Conservation (phyloP, 495 filamentous ascomycete species). For the Pseudoneurospora amorphoporcata region DNA sequence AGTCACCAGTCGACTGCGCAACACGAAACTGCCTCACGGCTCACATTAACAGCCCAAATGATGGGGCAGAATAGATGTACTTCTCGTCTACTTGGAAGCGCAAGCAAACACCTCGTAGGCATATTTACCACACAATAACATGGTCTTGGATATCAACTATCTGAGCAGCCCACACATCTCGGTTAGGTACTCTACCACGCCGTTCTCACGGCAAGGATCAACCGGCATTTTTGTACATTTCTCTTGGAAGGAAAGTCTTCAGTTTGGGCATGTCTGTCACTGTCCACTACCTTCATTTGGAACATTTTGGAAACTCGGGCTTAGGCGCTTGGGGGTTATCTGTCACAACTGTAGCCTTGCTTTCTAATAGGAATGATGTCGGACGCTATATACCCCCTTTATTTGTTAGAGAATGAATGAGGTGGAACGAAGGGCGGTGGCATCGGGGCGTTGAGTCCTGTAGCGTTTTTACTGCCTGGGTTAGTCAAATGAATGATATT, state of each 20-base stretch:
- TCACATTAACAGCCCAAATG: background rate
- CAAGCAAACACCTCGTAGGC: background rate
- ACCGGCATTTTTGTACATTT: background rate
- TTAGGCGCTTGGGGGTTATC: background rate
- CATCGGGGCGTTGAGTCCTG: background rate
- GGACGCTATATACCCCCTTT: background rate
- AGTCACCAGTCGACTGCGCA: background rate
- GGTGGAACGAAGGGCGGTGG: background rate
- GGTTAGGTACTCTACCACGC: background rate
- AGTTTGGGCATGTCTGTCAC: background rate
- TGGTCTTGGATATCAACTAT: background rate
- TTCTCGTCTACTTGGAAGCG: background rate
- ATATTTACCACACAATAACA: background rate
- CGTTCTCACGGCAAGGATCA: background rate
- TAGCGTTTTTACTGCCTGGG: background rate
- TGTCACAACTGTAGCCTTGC: background rate
- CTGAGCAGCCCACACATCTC: background rate
- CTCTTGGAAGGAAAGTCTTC: background rate
- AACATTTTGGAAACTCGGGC: background rate
- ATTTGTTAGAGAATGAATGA: background rate
- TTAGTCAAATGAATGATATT: background rate
- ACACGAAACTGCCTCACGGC: background rate
- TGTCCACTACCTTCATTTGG: background rate
- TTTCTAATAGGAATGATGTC: background rate
- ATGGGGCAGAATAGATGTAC: background rate